A percentile compares a stretch with the other conserved stretches of the same genome.
Conservation (phyloP, 176 grass and related monocot species). For the Oryza meridionalis region DNA sequence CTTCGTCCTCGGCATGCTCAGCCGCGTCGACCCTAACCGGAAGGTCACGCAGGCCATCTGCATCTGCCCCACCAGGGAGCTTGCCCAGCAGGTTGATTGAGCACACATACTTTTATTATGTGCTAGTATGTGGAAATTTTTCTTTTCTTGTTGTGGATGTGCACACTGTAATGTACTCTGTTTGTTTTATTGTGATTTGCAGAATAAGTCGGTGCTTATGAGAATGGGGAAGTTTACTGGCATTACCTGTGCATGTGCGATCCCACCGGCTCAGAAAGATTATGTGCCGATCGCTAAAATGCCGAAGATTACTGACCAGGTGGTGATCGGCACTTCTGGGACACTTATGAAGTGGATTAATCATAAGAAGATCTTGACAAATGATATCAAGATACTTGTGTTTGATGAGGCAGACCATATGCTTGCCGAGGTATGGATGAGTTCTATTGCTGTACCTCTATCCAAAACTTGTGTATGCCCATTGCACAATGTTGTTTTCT, state of each 20-base stretch:
- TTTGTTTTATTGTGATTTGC: constrained; percentile 21
- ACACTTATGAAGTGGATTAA: constrained; percentile 84
- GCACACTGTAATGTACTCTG: background rate
- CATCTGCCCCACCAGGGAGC: constrained; percentile 93
- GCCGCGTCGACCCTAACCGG: constrained; percentile 65
- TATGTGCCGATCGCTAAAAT: constrained; percentile 61
- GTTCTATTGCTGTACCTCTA: background rate
- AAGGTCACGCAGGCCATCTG: constrained; percentile 84
- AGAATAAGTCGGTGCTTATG: constrained; percentile 80
- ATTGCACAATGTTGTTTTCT: background rate
- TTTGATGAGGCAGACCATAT: constrained; percentile 91
- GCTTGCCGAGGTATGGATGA: constrained; percentile 66
- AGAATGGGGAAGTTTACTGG: constrained; percentile 89
- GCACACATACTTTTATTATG: background rate
- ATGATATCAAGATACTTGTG: constrained; percentile 78
- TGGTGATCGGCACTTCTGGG: constrained; percentile 91
- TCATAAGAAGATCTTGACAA: constrained; percentile 62
- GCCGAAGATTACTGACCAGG: constrained; percentile 65
- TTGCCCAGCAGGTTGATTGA: constrained; percentile 68
- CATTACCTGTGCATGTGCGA: constrained; percentile 76
- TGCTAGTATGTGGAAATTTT: background rate
- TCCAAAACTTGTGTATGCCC: background rate
- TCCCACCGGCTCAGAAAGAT: constrained; percentile 55
- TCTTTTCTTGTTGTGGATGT: background rate
- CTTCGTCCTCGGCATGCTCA: constrained; percentile 97